These are phyloP conservation scores for Mycosphaerelloides madeirae DNA, from an alignment of 2,329 filamentous ascomycete species.

Conservation along the genomic window DNA sequence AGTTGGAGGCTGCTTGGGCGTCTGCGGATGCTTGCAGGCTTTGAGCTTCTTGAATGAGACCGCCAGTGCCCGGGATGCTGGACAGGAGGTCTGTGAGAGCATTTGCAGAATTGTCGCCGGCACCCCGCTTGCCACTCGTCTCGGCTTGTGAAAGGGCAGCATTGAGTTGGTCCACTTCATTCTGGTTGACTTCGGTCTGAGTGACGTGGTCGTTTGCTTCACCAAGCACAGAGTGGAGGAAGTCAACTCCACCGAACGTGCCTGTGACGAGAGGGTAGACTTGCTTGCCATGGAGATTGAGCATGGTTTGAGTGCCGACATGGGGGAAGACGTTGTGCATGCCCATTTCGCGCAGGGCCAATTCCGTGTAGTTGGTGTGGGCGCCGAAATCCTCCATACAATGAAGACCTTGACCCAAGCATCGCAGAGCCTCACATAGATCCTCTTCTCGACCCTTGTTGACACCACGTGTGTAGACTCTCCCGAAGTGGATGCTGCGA, in stretches of 20 bases:
- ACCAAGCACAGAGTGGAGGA: constrained; percentile 48
- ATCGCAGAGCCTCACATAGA: constrained; percentile 46
- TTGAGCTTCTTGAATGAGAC: constrained; percentile 44
- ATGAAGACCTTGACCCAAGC: constrained; percentile 50
- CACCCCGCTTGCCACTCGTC: constrained; percentile 28
- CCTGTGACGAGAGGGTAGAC: constrained; percentile 52
- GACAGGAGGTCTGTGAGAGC: constrained; percentile 61
- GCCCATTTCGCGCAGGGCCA: constrained; percentile 49
- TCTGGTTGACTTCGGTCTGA: constrained; percentile 45
- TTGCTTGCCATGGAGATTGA: constrained; percentile 44
- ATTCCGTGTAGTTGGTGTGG: constrained; percentile 53
- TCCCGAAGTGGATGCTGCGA: constrained; percentile 46
- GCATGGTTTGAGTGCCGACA: constrained; percentile 43
- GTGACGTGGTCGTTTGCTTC: constrained; percentile 48
- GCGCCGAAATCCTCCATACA: constrained; percentile 53
- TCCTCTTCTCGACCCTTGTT: constrained; percentile 43
- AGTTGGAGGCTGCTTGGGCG: constrained; percentile 41
- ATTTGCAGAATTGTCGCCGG: constrained; percentile 30
- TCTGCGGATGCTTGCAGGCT: constrained; percentile 45
- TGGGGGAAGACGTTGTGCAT: constrained; percentile 50
- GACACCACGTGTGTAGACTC: constrained; percentile 43
- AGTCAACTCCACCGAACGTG: constrained; percentile 50
- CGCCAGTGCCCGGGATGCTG: constrained; percentile 62
- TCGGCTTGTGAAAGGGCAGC: constrained; percentile 40
- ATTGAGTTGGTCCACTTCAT: constrained; percentile 46